Conservation (phyloP, 1,139 yeast genomes). For the Sporopachydermia cereana region DNA sequence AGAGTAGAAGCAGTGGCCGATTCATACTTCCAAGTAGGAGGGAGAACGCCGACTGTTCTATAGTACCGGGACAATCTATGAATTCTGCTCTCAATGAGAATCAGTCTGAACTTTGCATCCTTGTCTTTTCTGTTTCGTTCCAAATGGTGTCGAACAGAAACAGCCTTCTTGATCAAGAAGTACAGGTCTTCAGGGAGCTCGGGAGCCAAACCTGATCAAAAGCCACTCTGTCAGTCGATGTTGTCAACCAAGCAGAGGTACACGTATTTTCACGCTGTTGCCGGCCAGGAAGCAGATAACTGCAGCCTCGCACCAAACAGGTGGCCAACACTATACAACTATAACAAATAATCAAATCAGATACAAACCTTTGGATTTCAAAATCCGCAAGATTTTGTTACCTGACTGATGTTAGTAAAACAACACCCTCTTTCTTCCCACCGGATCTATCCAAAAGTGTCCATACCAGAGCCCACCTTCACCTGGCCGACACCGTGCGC, state of each 20-base stretch:
- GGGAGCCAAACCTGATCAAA: constrained; percentile 50
- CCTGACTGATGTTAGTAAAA: too few species aligned
- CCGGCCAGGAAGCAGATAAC: background rate
- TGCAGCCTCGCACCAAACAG: too few species aligned
- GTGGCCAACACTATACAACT: too few species aligned
- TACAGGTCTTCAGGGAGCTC: constrained; percentile 90
- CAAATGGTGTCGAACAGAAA: constrained; percentile 84
- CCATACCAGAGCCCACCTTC: constrained; percentile 78
- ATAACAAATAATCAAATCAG: too few species aligned
- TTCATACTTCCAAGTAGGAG: constrained; percentile 95
- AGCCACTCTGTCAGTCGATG: constrained; percentile 27
- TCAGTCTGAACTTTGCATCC: constrained; percentile 89
- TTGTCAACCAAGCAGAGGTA: constrained; percentile 27
- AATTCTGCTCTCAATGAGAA: constrained; percentile 88
- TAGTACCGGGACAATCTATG: constrained; percentile 95
- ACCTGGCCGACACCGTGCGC: constrained; percentile 89
- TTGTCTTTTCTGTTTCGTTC: constrained; percentile 94
- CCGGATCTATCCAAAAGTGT: too few species aligned
- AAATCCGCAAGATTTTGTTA: constrained; percentile 85
- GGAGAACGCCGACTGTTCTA: constrained; percentile 86
- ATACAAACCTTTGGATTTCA: constrained; percentile 86
- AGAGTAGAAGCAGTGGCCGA: constrained; percentile 92
- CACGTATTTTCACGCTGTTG: constrained; percentile 9
- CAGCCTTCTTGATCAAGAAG: constrained; percentile 87
- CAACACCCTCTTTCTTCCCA: too few species aligned